A percentile compares a stretch with the other conserved stretches of the same genome.
phyloP scores from a whole-genome alignment of 2,329 filamentous ascomycete species.

The Sordariomycetes sp. region DNA sequence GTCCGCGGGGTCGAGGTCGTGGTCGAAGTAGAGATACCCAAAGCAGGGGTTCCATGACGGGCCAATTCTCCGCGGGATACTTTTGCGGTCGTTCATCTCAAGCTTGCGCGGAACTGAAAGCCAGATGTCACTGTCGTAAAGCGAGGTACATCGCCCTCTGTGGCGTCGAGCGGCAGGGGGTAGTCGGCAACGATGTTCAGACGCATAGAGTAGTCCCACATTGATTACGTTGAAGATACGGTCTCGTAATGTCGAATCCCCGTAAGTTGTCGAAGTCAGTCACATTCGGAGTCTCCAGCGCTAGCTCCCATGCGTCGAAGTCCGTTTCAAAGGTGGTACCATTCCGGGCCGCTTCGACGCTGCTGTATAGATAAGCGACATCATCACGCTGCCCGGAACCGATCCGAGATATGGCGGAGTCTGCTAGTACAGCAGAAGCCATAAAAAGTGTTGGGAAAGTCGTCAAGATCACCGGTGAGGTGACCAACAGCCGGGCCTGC shows the following conservation, averaged over 20 bases:
- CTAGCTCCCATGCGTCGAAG: neutral
- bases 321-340: neutral
- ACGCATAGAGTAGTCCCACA: neutral
- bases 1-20: neutral
- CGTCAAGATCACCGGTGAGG: neutral
- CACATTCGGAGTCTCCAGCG: neutral
- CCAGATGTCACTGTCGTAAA: neutral
- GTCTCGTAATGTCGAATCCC: neutral
- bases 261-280: neutral
- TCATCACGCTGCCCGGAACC: neutral
- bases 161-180: neutral
- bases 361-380: neutral
- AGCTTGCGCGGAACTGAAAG: neutral
- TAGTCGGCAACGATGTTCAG: neutral
- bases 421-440: neutral
- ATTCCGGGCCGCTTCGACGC: neutral
- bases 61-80: neutral
- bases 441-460: neutral
- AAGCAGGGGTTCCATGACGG: neutral
- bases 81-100: too few species aligned
- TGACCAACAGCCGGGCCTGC: neutral
- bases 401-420: neutral
- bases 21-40: neutral
- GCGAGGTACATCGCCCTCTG: neutral
- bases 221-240: neutral